A percentile compares a stretch with the other conserved stretches of the same genome.
Conservation (phyloP, 768 basidiomycete species). For the Serendipita vermifera region DNA sequence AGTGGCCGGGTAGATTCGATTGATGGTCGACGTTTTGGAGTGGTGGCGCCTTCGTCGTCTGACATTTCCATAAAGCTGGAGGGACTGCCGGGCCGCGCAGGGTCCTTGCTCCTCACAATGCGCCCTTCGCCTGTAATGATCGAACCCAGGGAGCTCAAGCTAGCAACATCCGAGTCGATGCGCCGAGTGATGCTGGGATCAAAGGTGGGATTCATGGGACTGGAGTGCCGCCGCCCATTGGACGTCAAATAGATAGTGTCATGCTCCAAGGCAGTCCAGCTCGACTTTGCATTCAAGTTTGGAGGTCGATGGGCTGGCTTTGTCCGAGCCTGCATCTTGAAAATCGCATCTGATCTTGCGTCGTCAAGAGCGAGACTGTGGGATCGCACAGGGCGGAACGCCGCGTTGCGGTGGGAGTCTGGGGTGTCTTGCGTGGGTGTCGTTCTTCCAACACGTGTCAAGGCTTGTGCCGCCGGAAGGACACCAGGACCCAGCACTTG, state of each 20-base stretch:
- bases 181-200: conserved; percentile 16
- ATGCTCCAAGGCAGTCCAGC: background rate
- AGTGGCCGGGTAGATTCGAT: background rate
- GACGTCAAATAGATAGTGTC: background rate
- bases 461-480: conserved; percentile 29
- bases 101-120: background rate
- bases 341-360: conserved; percentile 26
- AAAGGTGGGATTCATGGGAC: conserved; percentile 14
- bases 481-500: conserved; percentile 65
- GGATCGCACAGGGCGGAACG: conserved; percentile 32
- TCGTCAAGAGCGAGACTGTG: conserved; percentile 19
- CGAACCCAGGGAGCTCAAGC: conserved; percentile 23
- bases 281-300: background rate
- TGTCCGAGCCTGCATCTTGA: background rate
- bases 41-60: conserved; percentile 36
- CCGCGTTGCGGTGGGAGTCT: no score
- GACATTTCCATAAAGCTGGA: conserved; percentile 54
- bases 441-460: background rate
- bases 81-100: conserved; percentile 1
- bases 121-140: conserved; percentile 11
- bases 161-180: conserved; percentile 26
- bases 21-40: conserved; percentile 2
- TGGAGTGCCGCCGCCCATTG: conserved; percentile 9
- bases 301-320: background rate
- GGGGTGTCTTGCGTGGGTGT: no score